Conservation (phyloP, 1,284 basidiomycete genomes). For the Entoloma clypeatum region DNA sequence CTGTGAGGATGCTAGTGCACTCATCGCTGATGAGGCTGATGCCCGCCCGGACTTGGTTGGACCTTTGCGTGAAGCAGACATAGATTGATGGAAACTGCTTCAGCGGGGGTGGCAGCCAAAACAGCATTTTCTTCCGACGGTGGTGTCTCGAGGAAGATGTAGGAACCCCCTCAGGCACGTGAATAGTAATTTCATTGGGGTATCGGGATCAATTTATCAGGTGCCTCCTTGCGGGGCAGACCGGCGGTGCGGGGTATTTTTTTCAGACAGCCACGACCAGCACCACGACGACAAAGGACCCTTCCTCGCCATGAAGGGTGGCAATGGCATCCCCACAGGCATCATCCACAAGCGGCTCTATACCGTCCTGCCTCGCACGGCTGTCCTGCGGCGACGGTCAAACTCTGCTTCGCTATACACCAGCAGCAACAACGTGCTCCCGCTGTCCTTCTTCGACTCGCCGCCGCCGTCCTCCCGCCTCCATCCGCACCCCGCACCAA, state of each 20-base stretch:
- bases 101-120: too few species aligned
- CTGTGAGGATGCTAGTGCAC: too few species aligned
- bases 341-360: slow-evolving; percentile 53
- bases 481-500: slow-evolving; percentile 43
- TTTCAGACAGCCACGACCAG: background rate
- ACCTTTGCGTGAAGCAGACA: too few species aligned
- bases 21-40: too few species aligned
- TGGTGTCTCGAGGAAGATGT: too few species aligned
- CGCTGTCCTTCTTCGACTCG: slow-evolving; percentile 48
- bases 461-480: slow-evolving; percentile 37
- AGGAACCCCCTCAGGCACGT: too few species aligned
- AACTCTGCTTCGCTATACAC: slow-evolving; percentile 25
- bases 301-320: slow-evolving; percentile 12
- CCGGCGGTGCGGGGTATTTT: too few species aligned
- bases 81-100: too few species aligned
- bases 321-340: slow-evolving; percentile 18
- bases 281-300: slow-evolving; percentile 1
- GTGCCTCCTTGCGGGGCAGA: slow-evolving; percentile 2
- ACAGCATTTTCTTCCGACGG: too few species aligned
- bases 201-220: too few species aligned
- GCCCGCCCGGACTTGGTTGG: too few species aligned
- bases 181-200: too few species aligned
- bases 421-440: slow-evolving; percentile 20
- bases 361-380: slow-evolving; percentile 40
- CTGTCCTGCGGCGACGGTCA: slow-evolving; percentile 21